phyloP scores from a whole-genome alignment of 179 eudicot genomes.

The Patellifolia procumbens region DNA sequence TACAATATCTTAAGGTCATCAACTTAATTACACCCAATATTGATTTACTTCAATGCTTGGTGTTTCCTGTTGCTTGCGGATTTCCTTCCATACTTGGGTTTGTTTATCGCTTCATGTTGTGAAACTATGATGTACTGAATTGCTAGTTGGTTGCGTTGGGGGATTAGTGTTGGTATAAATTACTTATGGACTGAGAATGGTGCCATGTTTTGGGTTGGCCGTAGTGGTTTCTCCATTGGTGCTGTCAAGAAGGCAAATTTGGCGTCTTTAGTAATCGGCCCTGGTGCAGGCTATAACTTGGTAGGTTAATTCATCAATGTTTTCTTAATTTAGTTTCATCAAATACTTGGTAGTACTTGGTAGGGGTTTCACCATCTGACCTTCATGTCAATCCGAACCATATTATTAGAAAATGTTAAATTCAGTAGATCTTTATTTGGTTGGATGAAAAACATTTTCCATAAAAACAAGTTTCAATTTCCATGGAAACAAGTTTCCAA shows the following conservation, averaged over 20 bases:
- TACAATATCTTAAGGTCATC: too few species aligned
- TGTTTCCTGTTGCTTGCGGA: conserved; percentile 1
- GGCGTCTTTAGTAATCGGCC: conserved; percentile 72
- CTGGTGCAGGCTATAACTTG: conserved; percentile 89
- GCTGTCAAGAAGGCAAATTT: conserved; percentile 55
- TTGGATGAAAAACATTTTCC: too few species aligned
- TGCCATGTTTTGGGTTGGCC: conserved; percentile 46
- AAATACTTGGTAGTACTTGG: background rate
- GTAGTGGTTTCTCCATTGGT: conserved; percentile 80
- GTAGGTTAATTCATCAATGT: conserved; percentile 38
- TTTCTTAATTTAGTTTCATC: background rate
- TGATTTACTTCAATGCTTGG: background rate
- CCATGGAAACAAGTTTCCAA: too few species aligned
- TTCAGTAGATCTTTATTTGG: too few species aligned
- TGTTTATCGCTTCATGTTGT: background rate
- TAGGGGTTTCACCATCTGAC: too few species aligned
- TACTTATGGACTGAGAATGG: background rate
- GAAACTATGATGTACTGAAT: background rate
- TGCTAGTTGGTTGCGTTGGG: background rate
- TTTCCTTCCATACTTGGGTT: background rate
- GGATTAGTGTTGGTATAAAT: background rate
- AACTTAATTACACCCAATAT: too few species aligned
- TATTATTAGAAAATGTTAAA: too few species aligned
- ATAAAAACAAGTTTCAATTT: too few species aligned
- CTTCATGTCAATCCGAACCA: too few species aligned